Percentiles rank a stretch among this genome's conserved stretches.
Evolutionary conservation across 306 rosid genomes (phyloP).

Genomic region (Citrullus amarus): DNA sequence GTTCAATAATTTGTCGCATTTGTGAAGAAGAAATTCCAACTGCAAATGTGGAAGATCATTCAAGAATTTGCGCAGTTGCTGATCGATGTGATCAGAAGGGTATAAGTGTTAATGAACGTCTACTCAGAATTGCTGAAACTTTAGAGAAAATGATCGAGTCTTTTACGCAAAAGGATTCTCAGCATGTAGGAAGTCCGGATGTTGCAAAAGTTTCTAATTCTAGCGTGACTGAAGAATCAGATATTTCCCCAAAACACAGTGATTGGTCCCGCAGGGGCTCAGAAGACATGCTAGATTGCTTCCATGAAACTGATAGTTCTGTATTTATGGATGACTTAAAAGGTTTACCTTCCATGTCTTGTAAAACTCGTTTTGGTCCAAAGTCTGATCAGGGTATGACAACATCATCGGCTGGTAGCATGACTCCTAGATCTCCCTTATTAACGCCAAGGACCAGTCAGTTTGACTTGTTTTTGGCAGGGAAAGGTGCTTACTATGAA

Average conservation of each 20-base stretch:
- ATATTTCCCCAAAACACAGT: slow-evolving; percentile 84
- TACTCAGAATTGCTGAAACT: slow-evolving; percentile 65
- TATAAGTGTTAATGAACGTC: slow-evolving; percentile 84
- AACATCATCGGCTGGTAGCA: slow-evolving; percentile 95
- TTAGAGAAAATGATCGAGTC: slow-evolving; percentile 80
- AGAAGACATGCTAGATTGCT: slow-evolving; percentile 95
- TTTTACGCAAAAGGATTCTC: slow-evolving; percentile 65
- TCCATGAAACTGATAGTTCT: slow-evolving; percentile 78
- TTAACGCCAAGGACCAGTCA: slow-evolving; percentile 93
- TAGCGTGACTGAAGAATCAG: slow-evolving; percentile 92
- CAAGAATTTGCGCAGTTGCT: slow-evolving; percentile 85
- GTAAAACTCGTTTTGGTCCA: slow-evolving; percentile 97
- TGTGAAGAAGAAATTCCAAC: slow-evolving; percentile 98
- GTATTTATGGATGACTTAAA: slow-evolving; percentile 81
- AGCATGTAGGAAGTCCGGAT: slow-evolving; percentile 86
- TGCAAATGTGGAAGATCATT: slow-evolving; percentile 87
- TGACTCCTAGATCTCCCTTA: slow-evolving; percentile 97
- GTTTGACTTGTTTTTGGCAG: slow-evolving; percentile 81
- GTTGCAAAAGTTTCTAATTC: slow-evolving; percentile 87
- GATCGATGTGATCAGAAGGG: slow-evolving; percentile 94
- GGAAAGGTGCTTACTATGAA: slow-evolving; percentile 89
- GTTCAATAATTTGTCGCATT: slow-evolving; percentile 92
- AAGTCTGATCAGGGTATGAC: slow-evolving; percentile 99
- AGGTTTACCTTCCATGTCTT: slow-evolving; percentile 83
- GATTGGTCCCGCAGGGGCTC: slow-evolving; percentile 98